These are phyloP conservation scores for Phylloporus scabripes DNA, from an alignment of 768 basidiomycete species.

Conservation along the genomic window DNA sequence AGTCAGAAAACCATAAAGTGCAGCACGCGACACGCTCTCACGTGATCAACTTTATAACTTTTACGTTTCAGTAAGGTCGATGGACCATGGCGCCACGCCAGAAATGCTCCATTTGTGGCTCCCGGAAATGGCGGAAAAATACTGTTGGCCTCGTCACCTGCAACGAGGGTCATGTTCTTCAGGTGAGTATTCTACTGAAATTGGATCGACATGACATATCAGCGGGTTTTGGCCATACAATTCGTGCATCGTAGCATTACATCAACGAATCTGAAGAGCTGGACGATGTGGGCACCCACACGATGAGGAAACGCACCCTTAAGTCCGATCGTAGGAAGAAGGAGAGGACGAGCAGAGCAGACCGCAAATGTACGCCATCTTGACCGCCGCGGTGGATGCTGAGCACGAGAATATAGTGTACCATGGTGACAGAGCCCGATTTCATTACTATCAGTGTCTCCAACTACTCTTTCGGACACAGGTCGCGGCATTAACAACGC, in stretches of 20 bases:
- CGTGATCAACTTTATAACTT: conserved; percentile 5
- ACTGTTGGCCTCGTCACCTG: conserved; percentile 78
- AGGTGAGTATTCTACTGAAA: conserved; percentile 44
- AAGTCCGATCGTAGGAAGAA: conserved; percentile 55
- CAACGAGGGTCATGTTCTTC: conserved; percentile 86
- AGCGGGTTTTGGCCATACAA: neutral
- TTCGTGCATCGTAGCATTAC: conserved; percentile 53
- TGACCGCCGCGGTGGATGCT: neutral
- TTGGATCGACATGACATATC: neutral
- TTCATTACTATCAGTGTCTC: conserved; percentile 77
- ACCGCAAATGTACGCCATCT: conserved; percentile 50
- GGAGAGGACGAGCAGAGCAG: conserved; percentile 43
- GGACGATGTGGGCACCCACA: conserved; percentile 57
- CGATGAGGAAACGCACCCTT: conserved; percentile 58
- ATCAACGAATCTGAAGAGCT: conserved; percentile 72
- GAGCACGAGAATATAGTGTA: conserved; percentile 52
- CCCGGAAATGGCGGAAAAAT: conserved; percentile 84
- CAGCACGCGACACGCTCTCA: conserved; percentile 2
- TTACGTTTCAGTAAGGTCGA: too few species aligned
- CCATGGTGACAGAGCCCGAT: conserved; percentile 72
- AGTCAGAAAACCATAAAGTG: neutral
- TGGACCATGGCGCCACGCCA: conserved; percentile 48
- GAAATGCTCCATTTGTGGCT: conserved; percentile 75
- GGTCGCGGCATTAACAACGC: conserved; percentile 47
- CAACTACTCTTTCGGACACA: conserved; percentile 81